Base-by-base conservation (phyloP, 768 basidiomycete genomes). In the Naganishia onofrii region DNA sequence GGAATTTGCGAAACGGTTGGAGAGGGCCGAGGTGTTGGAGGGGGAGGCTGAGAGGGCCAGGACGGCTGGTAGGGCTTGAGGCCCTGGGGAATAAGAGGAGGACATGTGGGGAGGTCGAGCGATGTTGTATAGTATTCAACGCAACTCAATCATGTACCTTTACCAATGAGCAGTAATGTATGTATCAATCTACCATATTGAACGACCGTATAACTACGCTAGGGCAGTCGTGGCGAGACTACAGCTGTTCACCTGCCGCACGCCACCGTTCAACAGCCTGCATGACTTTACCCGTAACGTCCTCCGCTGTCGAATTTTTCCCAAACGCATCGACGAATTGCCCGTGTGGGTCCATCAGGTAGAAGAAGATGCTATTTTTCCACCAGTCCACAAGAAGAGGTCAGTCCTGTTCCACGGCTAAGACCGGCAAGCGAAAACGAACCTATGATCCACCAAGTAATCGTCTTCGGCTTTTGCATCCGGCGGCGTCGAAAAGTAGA, bases 301-400 rank as follows among this genome's bases (percentile, higher is more conserved):
- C 89, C 26, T 88, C 85, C 15, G 86, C 84, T 0, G 85, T 85
- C 66, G 85, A 88, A 60, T 84, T 85, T 83, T 96, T 93, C 5
- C 96, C 96, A 80, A 97, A 97, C 0, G 96, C 96, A 72, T 98
- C 93, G 0, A 97, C 91, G 74, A 98, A 99, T 77, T 89, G 85
- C 1, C 95, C 96, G 5, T 88, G 81, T 1, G 96, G 95, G 76
- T 97, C 93, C 93, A 99, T 96, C 42, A 99, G 86, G 82, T 99
- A 99, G 74, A 99, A 91, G 82, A 93, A 97, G 80, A 96, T 95
- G 51, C 91, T 93, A 44, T 29, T 3, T 8, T 31, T 9, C 29
- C 17, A n/a, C n/a, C n/a, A n/a, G n/a, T n/a, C n/a, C n/a, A n/a
- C n/a, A n/a, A n/a, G n/a, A n/a, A n/a, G n/a, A n/a, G n/a, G 80